Percentiles rank a stretch among this genome's conserved stretches.
Conservation (phyloP, 805 yeast genomes). For the Schizosaccharomyces pombe region DNA sequence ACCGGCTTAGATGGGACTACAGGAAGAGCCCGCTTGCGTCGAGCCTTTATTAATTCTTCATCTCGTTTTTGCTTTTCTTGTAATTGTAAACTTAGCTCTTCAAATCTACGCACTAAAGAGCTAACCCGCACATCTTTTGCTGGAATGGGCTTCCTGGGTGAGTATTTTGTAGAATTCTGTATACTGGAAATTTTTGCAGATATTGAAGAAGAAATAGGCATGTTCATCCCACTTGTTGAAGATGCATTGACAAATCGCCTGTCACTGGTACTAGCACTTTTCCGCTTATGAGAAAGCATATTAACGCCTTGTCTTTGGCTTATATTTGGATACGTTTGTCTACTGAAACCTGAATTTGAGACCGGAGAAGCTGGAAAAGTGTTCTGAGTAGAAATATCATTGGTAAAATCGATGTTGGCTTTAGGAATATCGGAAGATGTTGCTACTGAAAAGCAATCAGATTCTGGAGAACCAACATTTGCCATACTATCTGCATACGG, state of each 20-base stretch:
- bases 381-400: too few relatives aligned
- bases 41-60: slow-evolving; percentile 29
- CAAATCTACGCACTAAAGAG: slow-evolving; percentile 37
- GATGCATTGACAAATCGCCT: not conserved
- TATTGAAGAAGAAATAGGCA: not conserved
- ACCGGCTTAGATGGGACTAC: slow-evolving; percentile 59
- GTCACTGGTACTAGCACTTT: too few relatives aligned
- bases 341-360: too few relatives aligned
- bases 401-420: too few relatives aligned
- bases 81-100: slow-evolving; percentile 61
- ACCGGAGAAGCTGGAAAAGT: too few relatives aligned
- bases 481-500: too few relatives aligned
- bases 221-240: not conserved
- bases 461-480: too few relatives aligned
- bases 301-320: too few relatives aligned
- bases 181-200: not conserved
- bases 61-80: slow-evolving; percentile 69
- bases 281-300: too few relatives aligned
- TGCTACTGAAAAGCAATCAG: too few relatives aligned
- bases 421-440: too few relatives aligned
- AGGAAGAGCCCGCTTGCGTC: slow-evolving; percentile 35
- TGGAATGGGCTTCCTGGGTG: not conserved
- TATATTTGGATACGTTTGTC: too few relatives aligned
- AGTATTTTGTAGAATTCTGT: not conserved
- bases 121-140: slow-evolving; percentile 13